Percentiles rank a stretch among this genome's conserved stretches.
These are phyloP conservation scores for Rhodotorula sp. DNA, from an alignment of 1,284 basidiomycete genomes.

Conservation along the genomic window DNA sequence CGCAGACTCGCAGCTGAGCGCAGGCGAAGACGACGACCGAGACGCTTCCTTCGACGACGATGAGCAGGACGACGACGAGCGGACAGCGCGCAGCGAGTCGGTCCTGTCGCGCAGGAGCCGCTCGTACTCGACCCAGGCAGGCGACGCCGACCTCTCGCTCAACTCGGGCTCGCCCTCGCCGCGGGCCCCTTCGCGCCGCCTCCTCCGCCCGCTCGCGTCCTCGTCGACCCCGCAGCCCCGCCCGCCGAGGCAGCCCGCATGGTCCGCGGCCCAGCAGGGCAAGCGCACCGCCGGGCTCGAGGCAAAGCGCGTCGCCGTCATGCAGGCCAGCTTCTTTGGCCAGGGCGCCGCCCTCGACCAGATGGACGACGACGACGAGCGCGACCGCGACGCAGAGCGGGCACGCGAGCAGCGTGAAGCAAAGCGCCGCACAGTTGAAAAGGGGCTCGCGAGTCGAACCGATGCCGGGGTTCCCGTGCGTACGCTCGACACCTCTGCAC, in stretches of 20 bases:
- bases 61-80: constrained; percentile 7
- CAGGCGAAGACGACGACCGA: constrained; percentile 1
- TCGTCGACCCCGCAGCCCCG: background rate
- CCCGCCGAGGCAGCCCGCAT: background rate
- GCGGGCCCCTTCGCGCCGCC: background rate
- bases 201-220: background rate
- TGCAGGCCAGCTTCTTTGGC: constrained; percentile 81
- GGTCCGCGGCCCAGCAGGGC: background rate
- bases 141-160: constrained; percentile 13
- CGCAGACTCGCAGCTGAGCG: background rate
- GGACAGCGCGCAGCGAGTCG: background rate
- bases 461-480: background rate
- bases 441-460: background rate
- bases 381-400: background rate
- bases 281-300: constrained; percentile 68
- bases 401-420: background rate
- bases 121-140: background rate
- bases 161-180: background rate
- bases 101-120: background rate
- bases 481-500: background rate
- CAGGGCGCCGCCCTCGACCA: constrained; percentile 6
- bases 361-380: background rate
- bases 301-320: constrained; percentile 79
- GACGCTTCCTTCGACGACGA: constrained; percentile 1
- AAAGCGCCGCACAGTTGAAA: constrained; percentile 11